Conservation (phyloP, 164 flowering plant genomes). For the Tetracentron sinense region DNA sequence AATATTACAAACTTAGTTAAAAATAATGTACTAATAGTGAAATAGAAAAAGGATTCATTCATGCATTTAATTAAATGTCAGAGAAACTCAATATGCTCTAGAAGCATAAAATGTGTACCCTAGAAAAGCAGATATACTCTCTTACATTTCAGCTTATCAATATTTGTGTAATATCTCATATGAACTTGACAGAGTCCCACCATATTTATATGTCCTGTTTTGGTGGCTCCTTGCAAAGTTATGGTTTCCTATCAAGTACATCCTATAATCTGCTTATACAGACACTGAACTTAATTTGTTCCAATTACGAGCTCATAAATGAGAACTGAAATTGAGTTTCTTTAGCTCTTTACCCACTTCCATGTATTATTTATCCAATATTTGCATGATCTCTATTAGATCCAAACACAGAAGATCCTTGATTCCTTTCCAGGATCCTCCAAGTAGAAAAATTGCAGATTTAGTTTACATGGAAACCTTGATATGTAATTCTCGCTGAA, state of each 20-base stretch:
- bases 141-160: neutral
- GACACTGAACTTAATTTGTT: too few relatives aligned
- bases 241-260: neutral
- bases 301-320: neutral
- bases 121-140: too few relatives aligned
- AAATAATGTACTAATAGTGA: too few relatives aligned
- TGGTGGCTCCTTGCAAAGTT: neutral
- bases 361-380: neutral
- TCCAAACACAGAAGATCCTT: neutral
- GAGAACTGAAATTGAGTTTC: neutral
- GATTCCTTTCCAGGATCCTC: neutral
- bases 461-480: neutral
- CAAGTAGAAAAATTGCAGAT: too few relatives aligned
- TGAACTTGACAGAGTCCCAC: neutral
- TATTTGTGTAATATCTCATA: neutral
- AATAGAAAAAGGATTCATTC: too few relatives aligned
- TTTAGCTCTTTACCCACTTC: neutral
- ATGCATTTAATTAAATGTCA: neutral
- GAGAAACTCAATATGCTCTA: conserved; percentile 1
- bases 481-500: neutral
- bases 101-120: neutral
- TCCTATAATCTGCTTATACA: neutral
- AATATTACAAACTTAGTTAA: too few relatives aligned
- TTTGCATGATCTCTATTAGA: neutral
- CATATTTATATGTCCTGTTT: neutral